These are phyloP conservation scores for Tricholoma hemisulphureum DNA, from an alignment of 768 basidiomycete species.

Conservation along the genomic window DNA sequence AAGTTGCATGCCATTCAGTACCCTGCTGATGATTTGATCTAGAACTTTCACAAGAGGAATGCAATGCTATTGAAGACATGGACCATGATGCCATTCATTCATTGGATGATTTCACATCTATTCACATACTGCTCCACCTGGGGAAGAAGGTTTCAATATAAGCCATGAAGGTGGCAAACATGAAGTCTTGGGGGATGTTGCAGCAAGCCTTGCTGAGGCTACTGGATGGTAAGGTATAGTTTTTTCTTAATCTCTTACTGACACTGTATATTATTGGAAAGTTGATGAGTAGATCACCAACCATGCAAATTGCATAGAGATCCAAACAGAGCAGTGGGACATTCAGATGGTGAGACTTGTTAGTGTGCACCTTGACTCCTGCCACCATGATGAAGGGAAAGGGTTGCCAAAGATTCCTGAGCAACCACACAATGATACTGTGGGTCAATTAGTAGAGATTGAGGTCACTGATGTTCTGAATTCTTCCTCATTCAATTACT, in stretches of 20 bases:
- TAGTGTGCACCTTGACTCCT: conserved; percentile 7
- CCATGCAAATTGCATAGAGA: conserved; percentile 4
- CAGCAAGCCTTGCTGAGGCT: not conserved
- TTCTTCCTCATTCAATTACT: not conserved
- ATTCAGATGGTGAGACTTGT: not conserved
- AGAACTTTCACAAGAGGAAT: too few species aligned
- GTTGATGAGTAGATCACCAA: conserved; percentile 5
- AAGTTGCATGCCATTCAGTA: too few species aligned
- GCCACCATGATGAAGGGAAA: not conserved
- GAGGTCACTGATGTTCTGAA: not conserved
- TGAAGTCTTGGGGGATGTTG: too few species aligned
- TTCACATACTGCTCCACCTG: not conserved
- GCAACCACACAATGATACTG: not conserved
- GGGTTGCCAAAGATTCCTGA: not conserved
- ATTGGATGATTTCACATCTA: conserved; percentile 2
- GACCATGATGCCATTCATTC: not conserved
- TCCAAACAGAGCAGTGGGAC: conserved; percentile 9
- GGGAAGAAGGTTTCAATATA: too few species aligned
- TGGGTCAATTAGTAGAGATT: not conserved
- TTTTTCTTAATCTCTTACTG: not conserved
- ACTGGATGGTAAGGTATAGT: not conserved
- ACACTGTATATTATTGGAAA: not conserved
- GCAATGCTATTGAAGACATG: not conserved
- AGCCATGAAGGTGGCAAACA: too few species aligned
- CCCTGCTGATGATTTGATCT: too few species aligned